Base-by-base conservation (phyloP, 139 green algal genomes). In the Coccomyxa sp. region DNA sequence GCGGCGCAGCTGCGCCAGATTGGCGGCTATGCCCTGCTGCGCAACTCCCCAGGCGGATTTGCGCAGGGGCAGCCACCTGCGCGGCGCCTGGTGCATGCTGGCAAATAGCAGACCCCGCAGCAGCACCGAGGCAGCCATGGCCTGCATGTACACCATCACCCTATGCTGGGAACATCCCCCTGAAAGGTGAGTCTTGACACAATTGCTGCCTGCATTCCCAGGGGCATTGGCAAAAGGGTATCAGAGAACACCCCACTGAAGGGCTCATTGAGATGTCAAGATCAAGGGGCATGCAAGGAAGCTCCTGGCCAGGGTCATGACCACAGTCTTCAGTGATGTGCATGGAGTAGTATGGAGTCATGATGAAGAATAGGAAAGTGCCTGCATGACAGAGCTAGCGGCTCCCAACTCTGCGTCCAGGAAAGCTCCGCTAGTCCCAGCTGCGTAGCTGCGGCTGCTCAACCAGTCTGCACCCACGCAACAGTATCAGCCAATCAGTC, bases 51-150 rank as follows among this genome's bases (percentile, higher is more conserved):
- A 34, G 6, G 75, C n/a, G 7, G 85, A 83, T 9, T 73, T 78
- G 38, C 58, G 71, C 27, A 91, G 72, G 0, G 85, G 76, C 39
- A 85, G 78, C n/a, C 75, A 91, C 31, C 81, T 68, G 24, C 82
- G 77, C 14, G 88, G 82, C 16, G 86, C 88, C 36, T 87, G 89
- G 70, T 90, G 84, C 18, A 55, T 54, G 36, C 90, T 90, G 41
- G 74, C 70, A 29, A 86, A 93, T 69, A 90, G 83, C 34, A 92
- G 40, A 10, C 91, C 91, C 2, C 90, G 80, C 18, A 83, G 78
- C 9, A 83, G 87, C 1, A 88, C 73, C 0, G 83, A 87, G 39
- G 80, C 82, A 9, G 87, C 88, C 35, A 55, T 76, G 0, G 83
- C 81, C 10, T 85, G 78, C 9, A 73, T 39, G 33, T 91, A 40